A percentile compares a stretch with the other conserved stretches of the same genome.
phyloP scores from a whole-genome alignment of 176 grass and related monocot species.

The Elymus sibiricus region DNA sequence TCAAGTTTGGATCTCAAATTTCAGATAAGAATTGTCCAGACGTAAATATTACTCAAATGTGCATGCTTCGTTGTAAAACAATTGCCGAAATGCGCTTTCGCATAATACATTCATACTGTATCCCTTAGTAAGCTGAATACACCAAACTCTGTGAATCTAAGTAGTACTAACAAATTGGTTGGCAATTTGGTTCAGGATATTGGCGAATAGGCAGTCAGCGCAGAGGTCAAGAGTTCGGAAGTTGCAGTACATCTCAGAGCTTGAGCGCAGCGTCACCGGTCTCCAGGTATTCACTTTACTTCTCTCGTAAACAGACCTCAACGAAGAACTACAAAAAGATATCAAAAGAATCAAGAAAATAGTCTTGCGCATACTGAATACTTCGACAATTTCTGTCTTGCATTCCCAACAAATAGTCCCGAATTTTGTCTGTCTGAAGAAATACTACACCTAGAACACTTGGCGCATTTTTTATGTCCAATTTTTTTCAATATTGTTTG shows the following conservation, averaged over 20 bases:
- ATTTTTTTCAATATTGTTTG: too few relatives aligned
- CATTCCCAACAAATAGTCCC: neutral
- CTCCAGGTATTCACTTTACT: slow-evolving; percentile 57
- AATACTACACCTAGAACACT: neutral
- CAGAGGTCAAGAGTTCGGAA: slow-evolving; percentile 95
- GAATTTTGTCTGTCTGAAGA: neutral
- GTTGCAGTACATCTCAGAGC: slow-evolving; percentile 95
- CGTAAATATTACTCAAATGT: neutral
- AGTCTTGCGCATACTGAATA: neutral
- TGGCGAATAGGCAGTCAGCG: slow-evolving; percentile 97
- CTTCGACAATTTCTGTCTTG: neutral
- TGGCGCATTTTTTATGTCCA: too few relatives aligned
- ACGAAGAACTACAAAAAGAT: neutral
- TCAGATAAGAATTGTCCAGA: neutral
- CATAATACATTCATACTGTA: neutral
- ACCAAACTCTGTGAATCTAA: neutral
- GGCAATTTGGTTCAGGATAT: slow-evolving; percentile 49
- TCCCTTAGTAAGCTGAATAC: neutral
- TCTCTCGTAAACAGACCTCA: neutral
- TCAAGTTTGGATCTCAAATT: neutral
- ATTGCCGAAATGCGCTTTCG: neutral
- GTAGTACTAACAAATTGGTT: neutral
- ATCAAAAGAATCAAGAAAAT: neutral
- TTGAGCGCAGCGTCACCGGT: slow-evolving; percentile 86
- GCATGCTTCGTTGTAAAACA: neutral